Evolutionary conservation across 768 basidiomycete genomes (phyloP).

Genomic region (Agrocybe chaxingu): DNA sequence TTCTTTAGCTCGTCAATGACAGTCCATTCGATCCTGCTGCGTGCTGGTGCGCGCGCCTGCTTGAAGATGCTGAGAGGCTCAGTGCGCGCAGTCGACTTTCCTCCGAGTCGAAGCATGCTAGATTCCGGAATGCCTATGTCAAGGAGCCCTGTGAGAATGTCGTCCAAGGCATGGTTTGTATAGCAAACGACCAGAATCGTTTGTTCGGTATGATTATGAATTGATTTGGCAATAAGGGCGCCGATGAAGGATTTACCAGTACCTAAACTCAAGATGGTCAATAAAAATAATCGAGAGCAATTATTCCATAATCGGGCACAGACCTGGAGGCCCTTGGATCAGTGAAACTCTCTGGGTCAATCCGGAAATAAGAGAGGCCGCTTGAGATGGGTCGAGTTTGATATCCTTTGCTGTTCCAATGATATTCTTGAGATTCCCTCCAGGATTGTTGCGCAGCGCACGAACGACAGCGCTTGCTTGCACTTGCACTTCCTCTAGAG

Average conservation of each 20-base stretch:
- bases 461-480: slow-evolving; percentile 15
- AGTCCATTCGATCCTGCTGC: slow-evolving; percentile 27
- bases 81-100: slow-evolving; percentile 47
- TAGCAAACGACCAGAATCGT: slow-evolving; percentile 66
- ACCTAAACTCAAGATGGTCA: slow-evolving; percentile 30
- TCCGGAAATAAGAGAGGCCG: slow-evolving; percentile 40
- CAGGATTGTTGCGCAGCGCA: slow-evolving; percentile 27
- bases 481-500: slow-evolving; percentile 1
- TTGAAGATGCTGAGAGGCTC: slow-evolving; percentile 39
- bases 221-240: slow-evolving; percentile 54
- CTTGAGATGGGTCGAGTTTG: slow-evolving; percentile 47
- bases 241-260: slow-evolving; percentile 74
- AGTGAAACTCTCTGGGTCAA: slow-evolving; percentile 52
- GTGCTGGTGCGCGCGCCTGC: slow-evolving; percentile 22
- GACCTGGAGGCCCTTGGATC: slow-evolving; percentile 70
- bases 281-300: too few relatives aligned
- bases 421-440: slow-evolving; percentile 35
- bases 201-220: slow-evolving; percentile 43
- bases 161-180: slow-evolving; percentile 70
- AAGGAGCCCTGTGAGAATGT: slow-evolving; percentile 59
- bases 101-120: slow-evolving; percentile 52
- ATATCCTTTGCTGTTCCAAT: slow-evolving; percentile 37
- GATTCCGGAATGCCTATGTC: slow-evolving; percentile 47
- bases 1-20: slow-evolving; percentile 36
- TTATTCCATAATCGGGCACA: slow-evolving; percentile 4